Conservation (phyloP, 2,329 filamentous ascomycete species). For the Aspergillus awamori region DNA sequence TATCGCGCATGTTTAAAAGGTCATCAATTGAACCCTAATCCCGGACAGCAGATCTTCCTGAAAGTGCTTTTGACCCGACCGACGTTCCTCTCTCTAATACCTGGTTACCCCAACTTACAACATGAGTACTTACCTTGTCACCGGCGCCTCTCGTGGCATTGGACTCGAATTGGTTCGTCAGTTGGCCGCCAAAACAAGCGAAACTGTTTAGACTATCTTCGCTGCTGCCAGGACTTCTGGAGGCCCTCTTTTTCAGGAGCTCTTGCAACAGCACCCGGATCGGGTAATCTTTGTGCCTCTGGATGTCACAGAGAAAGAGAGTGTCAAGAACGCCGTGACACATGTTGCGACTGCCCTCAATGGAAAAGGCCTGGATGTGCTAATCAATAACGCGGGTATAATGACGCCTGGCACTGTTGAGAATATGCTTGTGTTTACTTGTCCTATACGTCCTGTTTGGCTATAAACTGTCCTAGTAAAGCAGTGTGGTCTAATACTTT, state of each 20-base stretch:
- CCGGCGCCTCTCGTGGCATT: constrained; percentile 41
- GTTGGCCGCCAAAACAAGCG: constrained; percentile 34
- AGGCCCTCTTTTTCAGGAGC: constrained; percentile 32
- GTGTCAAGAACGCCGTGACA: constrained; percentile 38
- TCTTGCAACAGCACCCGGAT: constrained; percentile 38
- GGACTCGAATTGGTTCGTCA: constrained; percentile 38
- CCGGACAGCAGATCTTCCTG: too few species aligned
- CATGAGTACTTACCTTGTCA: constrained; percentile 44
- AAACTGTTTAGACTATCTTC: constrained; percentile 45
- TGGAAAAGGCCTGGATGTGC: constrained; percentile 49
- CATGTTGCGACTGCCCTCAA: constrained; percentile 38
- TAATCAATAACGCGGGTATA: constrained; percentile 52
- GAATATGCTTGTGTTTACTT: constrained; percentile 25
- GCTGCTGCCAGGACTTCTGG: constrained; percentile 44
- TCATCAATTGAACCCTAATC: too few species aligned
- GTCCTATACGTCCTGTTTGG: background rate
- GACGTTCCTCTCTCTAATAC: too few species aligned
- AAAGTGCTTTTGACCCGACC: too few species aligned
- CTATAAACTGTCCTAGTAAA: too few species aligned
- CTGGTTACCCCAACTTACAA: too few species aligned
- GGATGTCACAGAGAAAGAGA: constrained; percentile 41
- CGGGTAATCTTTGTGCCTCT: constrained; percentile 43
- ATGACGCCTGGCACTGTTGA: constrained; percentile 19
- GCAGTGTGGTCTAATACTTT: background rate
- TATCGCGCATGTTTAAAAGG: too few species aligned